Conservation (phyloP, 139 green algal genomes). For the Chlamydomonas schloesseri region DNA sequence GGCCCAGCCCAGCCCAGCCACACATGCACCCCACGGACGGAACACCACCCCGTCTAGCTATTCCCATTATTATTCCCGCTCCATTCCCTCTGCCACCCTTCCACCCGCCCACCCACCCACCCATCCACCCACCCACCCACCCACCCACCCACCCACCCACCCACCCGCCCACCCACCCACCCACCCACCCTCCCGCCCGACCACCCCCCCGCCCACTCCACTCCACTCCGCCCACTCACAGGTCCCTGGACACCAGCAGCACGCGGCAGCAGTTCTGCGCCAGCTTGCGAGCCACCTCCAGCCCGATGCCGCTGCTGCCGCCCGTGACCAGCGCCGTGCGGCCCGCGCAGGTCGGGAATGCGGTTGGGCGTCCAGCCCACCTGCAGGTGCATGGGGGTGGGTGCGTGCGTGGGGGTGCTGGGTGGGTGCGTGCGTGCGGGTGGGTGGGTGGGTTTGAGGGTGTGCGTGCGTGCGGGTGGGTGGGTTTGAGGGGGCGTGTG, state of each 20-base stretch:
- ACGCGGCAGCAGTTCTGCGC: slow-evolving; percentile 43
- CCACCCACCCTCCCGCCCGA: too few species aligned
- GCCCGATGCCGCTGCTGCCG: slow-evolving; percentile 45
- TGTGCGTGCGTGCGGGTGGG: not conserved
- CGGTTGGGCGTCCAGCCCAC: slow-evolving; percentile 35
- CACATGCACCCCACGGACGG: too few species aligned
- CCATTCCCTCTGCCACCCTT: too few species aligned
- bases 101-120: too few species aligned
- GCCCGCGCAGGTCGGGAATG: slow-evolving; percentile 42
- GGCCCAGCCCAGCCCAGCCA: too few species aligned
- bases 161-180: too few species aligned
- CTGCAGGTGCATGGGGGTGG: not conserved
- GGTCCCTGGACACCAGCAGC: slow-evolving; percentile 28
- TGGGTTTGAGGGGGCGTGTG: not conserved
- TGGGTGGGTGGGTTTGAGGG: not conserved
- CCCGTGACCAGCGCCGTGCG: slow-evolving; percentile 41
- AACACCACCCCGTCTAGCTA: too few species aligned
- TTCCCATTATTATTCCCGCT: too few species aligned
- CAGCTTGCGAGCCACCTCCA: slow-evolving; percentile 47
- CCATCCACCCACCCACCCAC: too few species aligned
- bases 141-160: too few species aligned
- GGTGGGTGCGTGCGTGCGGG: not conserved
- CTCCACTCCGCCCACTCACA: not conserved
- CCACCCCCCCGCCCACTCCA: too few species aligned
- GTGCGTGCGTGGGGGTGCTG: not conserved